Evolutionary conservation across 2,329 filamentous ascomycete species (phyloP).

Genomic region (Fusarium kyushuense): DNA sequence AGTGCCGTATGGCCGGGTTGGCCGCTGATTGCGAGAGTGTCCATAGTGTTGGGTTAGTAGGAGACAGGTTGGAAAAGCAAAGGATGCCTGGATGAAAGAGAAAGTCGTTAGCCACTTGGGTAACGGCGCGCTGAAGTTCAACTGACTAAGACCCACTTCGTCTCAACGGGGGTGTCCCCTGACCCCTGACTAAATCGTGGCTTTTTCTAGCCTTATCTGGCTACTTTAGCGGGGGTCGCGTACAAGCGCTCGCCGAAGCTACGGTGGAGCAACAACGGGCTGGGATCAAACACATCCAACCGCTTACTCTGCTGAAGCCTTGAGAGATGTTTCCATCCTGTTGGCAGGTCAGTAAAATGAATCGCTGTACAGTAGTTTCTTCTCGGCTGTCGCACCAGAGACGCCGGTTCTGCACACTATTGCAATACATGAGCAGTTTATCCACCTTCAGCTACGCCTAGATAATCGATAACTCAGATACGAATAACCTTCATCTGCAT

Average conservation of each 20-base stretch:
- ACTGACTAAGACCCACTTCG: not conserved
- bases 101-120: slow-evolving; percentile 28
- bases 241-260: slow-evolving; percentile 26
- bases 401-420: not conserved
- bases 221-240: slow-evolving; percentile 16
- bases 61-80: slow-evolving; percentile 8
- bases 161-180: slow-evolving; percentile 4
- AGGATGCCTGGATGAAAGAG: slow-evolving; percentile 12
- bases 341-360: slow-evolving; percentile 1
- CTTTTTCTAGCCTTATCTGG: slow-evolving; percentile 7
- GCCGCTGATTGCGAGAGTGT: slow-evolving; percentile 14
- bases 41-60: not conserved
- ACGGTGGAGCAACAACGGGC: slow-evolving; percentile 25
- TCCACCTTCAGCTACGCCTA: slow-evolving; percentile 17
- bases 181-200: slow-evolving; percentile 29
- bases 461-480: slow-evolving; percentile 10
- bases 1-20: slow-evolving; percentile 32
- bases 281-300: slow-evolving; percentile 20
- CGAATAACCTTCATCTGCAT: slow-evolving; percentile 10
- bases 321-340: not conserved
- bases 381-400: slow-evolving; percentile 30
- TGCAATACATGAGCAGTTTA: not conserved
- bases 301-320: not conserved
- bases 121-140: slow-evolving; percentile 5
- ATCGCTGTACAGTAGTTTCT: slow-evolving; percentile 11